phyloP scores from a whole-genome alignment of 176 grass and related monocot genomes.

The Themeda triandra region DNA sequence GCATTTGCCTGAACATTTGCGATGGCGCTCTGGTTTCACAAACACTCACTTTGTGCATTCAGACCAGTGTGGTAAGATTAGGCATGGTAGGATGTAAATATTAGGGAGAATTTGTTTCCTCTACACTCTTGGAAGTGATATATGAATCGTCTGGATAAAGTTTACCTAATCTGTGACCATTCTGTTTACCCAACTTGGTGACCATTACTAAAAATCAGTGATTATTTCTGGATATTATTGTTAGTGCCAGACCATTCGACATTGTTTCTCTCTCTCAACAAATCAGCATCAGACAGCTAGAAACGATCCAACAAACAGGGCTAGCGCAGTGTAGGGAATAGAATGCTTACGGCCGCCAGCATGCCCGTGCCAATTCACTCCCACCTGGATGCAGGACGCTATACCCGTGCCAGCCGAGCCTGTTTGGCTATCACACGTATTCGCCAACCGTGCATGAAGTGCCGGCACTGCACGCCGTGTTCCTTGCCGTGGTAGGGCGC shows the following conservation, averaged over 20 bases:
- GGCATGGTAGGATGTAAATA: conserved; percentile 31
- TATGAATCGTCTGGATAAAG: background rate
- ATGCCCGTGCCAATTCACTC: background rate
- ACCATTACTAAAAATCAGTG: background rate
- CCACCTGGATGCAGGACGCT: background rate
- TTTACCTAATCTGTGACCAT: background rate
- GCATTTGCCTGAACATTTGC: background rate
- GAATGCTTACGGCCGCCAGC: background rate
- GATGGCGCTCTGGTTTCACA: background rate
- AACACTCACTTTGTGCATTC: background rate
- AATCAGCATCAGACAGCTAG: no score
- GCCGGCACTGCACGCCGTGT: background rate
- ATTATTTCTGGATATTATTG: background rate
- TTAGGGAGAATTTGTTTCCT: background rate
- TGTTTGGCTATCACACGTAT: no score
- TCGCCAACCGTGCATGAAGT: background rate
- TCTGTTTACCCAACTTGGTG: background rate
- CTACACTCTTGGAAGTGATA: background rate
- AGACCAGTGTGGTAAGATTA: background rate
- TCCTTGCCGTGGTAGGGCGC: background rate
- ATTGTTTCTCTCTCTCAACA: no score
- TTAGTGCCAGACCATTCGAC: background rate
- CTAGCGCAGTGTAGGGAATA: background rate
- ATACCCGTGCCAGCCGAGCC: background rate
- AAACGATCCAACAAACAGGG: no score